phyloP scores from a whole-genome alignment of 1,284 basidiomycete species.

The Xerocomus nothofagi region DNA sequence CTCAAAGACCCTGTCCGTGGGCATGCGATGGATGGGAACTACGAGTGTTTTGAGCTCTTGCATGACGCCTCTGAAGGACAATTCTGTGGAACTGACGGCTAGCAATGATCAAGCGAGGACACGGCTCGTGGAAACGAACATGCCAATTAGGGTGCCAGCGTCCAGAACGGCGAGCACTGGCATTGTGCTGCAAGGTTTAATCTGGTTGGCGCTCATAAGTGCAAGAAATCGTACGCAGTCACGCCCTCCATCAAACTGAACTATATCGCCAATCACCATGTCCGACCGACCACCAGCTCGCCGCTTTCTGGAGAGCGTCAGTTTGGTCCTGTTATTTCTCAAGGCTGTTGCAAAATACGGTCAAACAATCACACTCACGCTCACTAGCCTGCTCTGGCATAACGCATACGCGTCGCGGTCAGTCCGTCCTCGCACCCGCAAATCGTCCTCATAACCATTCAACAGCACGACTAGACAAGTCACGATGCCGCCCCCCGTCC shows the following conservation, averaged over 20 bases:
- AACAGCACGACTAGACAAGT: slow-evolving; percentile 1
- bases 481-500: slow-evolving; percentile 34
- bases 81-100: too few relatives aligned
- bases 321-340: slow-evolving; percentile 37
- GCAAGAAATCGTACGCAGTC: not conserved
- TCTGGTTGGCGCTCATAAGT: slow-evolving; percentile 1
- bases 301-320: slow-evolving; percentile 14
- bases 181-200: slow-evolving; percentile 5
- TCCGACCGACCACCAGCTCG: not conserved
- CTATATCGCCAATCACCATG: slow-evolving; percentile 14
- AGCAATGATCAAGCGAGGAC: too few relatives aligned
- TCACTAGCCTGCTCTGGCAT: slow-evolving; percentile 20
- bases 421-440: not conserved
- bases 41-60: slow-evolving; percentile 31
- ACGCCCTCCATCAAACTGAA: not conserved
- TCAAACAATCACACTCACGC: slow-evolving; percentile 31
- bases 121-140: not conserved
- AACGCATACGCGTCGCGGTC: slow-evolving; percentile 30
- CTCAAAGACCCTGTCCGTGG: slow-evolving; percentile 31
- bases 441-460: not conserved
- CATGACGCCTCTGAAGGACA: slow-evolving; percentile 18
- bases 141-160: slow-evolving; percentile 11
- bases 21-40: slow-evolving; percentile 35
- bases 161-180: slow-evolving; percentile 23
- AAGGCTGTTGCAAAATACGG: slow-evolving; percentile 35